Evolutionary conservation across 1,284 basidiomycete species (phyloP).

Genomic region (Apiotrichum gracile): DNA sequence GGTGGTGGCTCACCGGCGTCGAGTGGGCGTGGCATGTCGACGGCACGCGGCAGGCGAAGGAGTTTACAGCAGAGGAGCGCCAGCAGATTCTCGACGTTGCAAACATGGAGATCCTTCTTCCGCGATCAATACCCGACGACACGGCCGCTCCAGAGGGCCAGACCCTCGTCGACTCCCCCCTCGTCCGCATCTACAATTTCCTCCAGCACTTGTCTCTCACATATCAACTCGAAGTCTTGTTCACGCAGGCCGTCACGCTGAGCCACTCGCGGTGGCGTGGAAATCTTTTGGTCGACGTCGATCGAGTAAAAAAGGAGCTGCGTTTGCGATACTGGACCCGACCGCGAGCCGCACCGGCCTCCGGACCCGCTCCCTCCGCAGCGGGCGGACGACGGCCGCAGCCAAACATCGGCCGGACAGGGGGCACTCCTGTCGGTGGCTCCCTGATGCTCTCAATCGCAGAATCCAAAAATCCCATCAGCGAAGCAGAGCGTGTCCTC

Average conservation of each 20-base stretch:
- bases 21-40: constrained; percentile 38
- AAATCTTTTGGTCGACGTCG: constrained; percentile 35
- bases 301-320: constrained; percentile 28
- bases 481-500: constrained; percentile 18
- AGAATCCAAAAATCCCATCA: constrained; percentile 15
- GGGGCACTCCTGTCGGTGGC: constrained; percentile 26
- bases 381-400: constrained; percentile 19
- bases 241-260: constrained; percentile 31
- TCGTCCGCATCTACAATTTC: constrained; percentile 39
- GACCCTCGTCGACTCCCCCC: constrained; percentile 30
- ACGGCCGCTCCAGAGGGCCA: not conserved
- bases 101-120: constrained; percentile 32
- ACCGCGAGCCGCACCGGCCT: constrained; percentile 15
- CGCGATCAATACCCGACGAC: constrained; percentile 11
- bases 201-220: constrained; percentile 40
- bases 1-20: constrained; percentile 42
- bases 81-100: constrained; percentile 38
- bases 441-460: constrained; percentile 24
- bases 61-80: constrained; percentile 28
- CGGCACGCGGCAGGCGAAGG: constrained; percentile 5
- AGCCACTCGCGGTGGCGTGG: constrained; percentile 32
- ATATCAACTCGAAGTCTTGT: constrained; percentile 39
- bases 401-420: constrained; percentile 3
- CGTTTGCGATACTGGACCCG: constrained; percentile 35
- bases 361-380: constrained; percentile 7